phyloP scores from a whole-genome alignment of 2,329 filamentous ascomycete genomes.

The Trichothecium sympodiale region DNA sequence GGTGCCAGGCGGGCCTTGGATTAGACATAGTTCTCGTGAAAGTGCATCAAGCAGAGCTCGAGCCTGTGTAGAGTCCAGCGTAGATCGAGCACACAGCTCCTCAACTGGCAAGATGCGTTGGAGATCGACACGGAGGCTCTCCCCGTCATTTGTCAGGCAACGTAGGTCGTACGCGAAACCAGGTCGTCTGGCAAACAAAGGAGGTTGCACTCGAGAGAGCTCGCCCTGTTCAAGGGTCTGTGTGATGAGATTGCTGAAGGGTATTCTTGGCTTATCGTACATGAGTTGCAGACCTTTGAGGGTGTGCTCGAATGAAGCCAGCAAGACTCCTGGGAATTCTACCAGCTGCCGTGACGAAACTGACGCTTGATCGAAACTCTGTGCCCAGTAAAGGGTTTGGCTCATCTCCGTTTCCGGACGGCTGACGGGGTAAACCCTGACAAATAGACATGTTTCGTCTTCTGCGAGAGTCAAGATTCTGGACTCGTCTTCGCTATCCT shows the following conservation, averaged over 20 bases:
- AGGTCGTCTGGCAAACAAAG: constrained; percentile 35
- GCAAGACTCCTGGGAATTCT: constrained; percentile 50
- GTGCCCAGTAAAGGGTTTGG: constrained; percentile 19
- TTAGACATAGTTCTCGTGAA: constrained; percentile 41
- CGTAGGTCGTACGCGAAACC: constrained; percentile 38
- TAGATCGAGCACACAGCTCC: constrained; percentile 21
- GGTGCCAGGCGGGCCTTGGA: constrained; percentile 62
- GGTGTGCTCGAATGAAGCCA: constrained; percentile 46
- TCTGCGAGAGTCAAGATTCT: constrained; percentile 17
- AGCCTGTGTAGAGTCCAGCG: constrained; percentile 41
- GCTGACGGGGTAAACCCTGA: constrained; percentile 19
- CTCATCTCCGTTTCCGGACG: constrained; percentile 9
- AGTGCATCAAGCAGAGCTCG: constrained; percentile 41
- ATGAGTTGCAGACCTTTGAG: constrained; percentile 45
- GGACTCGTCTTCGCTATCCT: constrained; percentile 10
- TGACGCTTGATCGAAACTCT: constrained; percentile 4
- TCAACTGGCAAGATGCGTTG: constrained; percentile 8
- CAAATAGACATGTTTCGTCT: constrained; percentile 16
- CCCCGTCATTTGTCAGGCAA: constrained; percentile 15
- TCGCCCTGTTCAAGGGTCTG: constrained; percentile 9
- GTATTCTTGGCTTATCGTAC: constrained; percentile 29
- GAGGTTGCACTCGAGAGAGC: constrained; percentile 28
- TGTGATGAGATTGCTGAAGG: constrained; percentile 36
- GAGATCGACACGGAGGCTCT: constrained; percentile 11
- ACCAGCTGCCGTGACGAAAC: constrained; percentile 27